A percentile compares a stretch with the other conserved stretches of the same genome.
Conservation (phyloP, 1,284 basidiomycete genomes). For the Rhodotorula sp. region DNA sequence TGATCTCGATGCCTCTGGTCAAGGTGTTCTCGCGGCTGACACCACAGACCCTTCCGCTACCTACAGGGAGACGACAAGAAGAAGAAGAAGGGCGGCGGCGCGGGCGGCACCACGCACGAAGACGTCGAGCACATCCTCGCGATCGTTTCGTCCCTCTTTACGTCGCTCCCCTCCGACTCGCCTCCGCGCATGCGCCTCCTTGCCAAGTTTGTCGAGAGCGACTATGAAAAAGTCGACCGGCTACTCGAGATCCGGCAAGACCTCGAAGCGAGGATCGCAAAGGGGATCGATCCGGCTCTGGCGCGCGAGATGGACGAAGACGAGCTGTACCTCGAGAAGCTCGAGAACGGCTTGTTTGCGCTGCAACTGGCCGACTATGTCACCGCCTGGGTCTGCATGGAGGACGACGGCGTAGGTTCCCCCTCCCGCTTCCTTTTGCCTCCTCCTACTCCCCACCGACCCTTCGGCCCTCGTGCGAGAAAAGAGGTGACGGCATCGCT, state of each 20-base stretch:
- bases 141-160: slow-evolving; percentile 82
- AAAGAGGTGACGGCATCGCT: too few species aligned
- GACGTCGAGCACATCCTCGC: slow-evolving; percentile 84
- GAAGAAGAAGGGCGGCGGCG: slow-evolving; percentile 20
- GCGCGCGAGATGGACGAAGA: slow-evolving; percentile 65
- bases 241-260: slow-evolving; percentile 80
- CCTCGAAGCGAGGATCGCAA: slow-evolving; percentile 58
- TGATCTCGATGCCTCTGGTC: too few species aligned
- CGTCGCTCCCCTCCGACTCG: slow-evolving; percentile 84
- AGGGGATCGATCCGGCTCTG: slow-evolving; percentile 59
- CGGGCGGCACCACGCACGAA: slow-evolving; percentile 58
- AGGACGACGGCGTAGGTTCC: slow-evolving; percentile 85
- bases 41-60: too few species aligned
- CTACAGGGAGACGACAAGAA: not conserved
- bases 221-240: slow-evolving; percentile 91
- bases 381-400: slow-evolving; percentile 93
- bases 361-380: slow-evolving; percentile 91
- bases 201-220: slow-evolving; percentile 86
- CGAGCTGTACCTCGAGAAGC: slow-evolving; percentile 73
- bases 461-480: too few species aligned
- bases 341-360: slow-evolving; percentile 84
- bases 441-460: not conserved
- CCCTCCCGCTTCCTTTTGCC: not conserved
- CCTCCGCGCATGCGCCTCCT: slow-evolving; percentile 76
- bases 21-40: too few species aligned